Evolutionary conservation across 768 basidiomycete species (phyloP).

Genomic region (Boletus subcaerulescens): DNA sequence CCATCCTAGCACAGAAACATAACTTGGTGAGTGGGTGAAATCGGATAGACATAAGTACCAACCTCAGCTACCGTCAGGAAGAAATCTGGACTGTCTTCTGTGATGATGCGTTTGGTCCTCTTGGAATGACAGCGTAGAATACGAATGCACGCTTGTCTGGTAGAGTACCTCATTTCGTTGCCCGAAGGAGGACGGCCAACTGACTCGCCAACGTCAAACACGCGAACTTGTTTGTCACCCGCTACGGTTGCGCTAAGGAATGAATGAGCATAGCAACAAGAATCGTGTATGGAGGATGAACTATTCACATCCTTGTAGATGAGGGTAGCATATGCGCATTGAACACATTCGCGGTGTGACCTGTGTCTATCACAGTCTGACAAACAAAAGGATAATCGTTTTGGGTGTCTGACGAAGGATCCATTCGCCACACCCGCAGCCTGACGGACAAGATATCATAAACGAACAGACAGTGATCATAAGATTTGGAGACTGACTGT

Average conservation of each 20-base stretch:
- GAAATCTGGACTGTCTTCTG: constrained; percentile 72
- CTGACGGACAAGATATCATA: constrained; percentile 32
- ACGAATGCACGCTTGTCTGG: constrained; percentile 47
- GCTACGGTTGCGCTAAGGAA: constrained; percentile 62
- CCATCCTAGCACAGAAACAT: constrained; percentile 59
- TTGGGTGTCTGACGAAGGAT: constrained; percentile 34
- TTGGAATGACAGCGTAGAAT: constrained; percentile 66
- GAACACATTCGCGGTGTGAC: constrained; percentile 84
- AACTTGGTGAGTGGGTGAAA: constrained; percentile 11
- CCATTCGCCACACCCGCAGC: constrained; percentile 77
- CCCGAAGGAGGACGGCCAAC: constrained; percentile 37
- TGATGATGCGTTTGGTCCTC: constrained; percentile 76
- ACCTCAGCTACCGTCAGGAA: constrained; percentile 84
- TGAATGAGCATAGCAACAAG: constrained; percentile 5
- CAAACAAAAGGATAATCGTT: constrained; percentile 64
- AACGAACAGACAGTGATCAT: neutral
- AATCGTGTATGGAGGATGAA: constrained; percentile 14
- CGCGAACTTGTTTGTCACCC: constrained; percentile 70
- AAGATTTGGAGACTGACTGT: constrained; percentile 41
- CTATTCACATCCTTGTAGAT: constrained; percentile 70
- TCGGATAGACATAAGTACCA: constrained; percentile 14
- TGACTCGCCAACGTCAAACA: constrained; percentile 64
- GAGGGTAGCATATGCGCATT: constrained; percentile 75
- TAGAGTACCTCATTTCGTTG: constrained; percentile 44
- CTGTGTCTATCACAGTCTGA: constrained; percentile 68